A percentile compares a stretch with the other conserved stretches of the same genome.
These are phyloP conservation scores for Epipyxis sp. DNA, from an alignment of 108 stramenopile species.

Conservation along the genomic window DNA sequence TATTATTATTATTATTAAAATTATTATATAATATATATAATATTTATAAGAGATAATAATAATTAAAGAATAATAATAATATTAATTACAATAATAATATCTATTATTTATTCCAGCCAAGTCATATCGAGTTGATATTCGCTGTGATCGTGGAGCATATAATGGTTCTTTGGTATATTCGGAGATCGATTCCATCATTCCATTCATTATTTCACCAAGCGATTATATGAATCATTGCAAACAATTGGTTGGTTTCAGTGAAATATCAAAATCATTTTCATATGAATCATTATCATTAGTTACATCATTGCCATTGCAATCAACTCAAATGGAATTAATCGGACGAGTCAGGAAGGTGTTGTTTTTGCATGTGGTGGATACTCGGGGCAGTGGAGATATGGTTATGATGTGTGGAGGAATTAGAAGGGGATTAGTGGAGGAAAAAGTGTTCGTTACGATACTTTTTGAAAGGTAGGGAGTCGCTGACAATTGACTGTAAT, in stretches of 20 bases:
- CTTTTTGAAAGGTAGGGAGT: not conserved
- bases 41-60: no score
- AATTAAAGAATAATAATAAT: no score
- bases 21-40: no score
- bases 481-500: no score
- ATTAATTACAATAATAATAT: no score
- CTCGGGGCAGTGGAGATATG: not conserved
- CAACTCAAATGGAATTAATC: not conserved
- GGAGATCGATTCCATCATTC: not conserved
- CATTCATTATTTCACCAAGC: not conserved
- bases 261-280: not conserved
- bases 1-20: no score
- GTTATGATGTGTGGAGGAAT: not conserved
- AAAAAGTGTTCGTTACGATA: conserved; percentile 11
- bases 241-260: conserved; percentile 12
- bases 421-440: not conserved
- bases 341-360: not conserved
- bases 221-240: not conserved
- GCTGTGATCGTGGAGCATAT: conserved; percentile 1
- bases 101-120: no score
- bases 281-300: not conserved
- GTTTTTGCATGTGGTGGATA: not conserved
- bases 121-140: conserved; percentile 2
- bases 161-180: not conserved
- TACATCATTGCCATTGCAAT: not conserved